A percentile compares a stretch with the other conserved stretches of the same genome.
phyloP scores from a whole-genome alignment of 352 stramenopile genomes.

The Pythium sp. region DNA sequence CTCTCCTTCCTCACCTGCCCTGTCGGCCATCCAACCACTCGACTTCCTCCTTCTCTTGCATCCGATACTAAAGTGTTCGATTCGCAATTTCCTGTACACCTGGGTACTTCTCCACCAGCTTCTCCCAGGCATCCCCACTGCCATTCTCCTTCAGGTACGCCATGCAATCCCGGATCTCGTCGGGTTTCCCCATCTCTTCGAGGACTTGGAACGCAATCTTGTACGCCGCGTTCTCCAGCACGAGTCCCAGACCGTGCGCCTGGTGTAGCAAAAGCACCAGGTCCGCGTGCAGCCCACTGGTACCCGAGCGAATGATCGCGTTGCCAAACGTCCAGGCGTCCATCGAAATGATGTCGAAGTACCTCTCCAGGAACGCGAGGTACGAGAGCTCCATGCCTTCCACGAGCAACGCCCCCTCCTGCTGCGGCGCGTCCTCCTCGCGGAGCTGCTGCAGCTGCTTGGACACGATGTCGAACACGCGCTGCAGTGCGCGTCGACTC shows the following conservation, averaged over 20 bases:
- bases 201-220: conserved; percentile 45
- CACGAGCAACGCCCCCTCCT: conserved; percentile 27
- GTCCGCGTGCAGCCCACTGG: conserved; percentile 35
- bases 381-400: conserved; percentile 54
- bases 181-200: conserved; percentile 24
- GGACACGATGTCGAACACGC: conserved; percentile 60
- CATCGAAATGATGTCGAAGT: conserved; percentile 41
- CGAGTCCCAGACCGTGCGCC: conserved; percentile 28
- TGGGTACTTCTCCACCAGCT: conserved; percentile 34
- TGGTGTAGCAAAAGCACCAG: conserved; percentile 45
- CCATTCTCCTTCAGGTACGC: conserved; percentile 25
- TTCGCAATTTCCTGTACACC: conserved; percentile 31
- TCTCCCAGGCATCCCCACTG: conserved; percentile 24
- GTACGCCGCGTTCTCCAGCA: conserved; percentile 45
- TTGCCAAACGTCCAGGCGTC: conserved; percentile 50
- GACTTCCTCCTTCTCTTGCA: not conserved
- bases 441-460: conserved; percentile 44
- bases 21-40: too few relatives aligned
- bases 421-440: conserved; percentile 12
- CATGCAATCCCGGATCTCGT: conserved; percentile 29
- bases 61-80: not conserved
- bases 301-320: conserved; percentile 54
- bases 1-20: too few relatives aligned
- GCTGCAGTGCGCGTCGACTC: conserved; percentile 46
- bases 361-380: conserved; percentile 49